Base-by-base conservation (phyloP, 495 filamentous ascomycete species). In the Daldinia childiae region DNA sequence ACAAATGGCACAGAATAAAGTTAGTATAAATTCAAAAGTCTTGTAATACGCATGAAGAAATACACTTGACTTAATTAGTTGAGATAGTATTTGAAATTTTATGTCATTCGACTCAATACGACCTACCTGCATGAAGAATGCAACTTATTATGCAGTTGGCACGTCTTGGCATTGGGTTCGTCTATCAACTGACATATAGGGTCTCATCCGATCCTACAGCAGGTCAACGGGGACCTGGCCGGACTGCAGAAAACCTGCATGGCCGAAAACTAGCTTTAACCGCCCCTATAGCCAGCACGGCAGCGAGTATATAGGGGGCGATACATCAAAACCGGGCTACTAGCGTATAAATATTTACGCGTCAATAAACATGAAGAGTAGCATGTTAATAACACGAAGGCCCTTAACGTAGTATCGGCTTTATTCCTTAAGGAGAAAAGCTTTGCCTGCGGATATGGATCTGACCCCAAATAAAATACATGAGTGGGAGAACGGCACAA, bases 181-280 rank as follows among this genome's bases (percentile, higher is more conserved):
- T 45, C 41, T 45, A 24, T 45, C 41, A 21, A 45, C n/a, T 21
- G n/a, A 21, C 43, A 48, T 12, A 48, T 48, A 24, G 19, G 43
- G 43, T 48, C 43, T 12, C 43, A 48, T 48, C 43, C 43, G 19
- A 48, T 48, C 17, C 43, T 24, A 48, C 43, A 24, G 43, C 12
- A 48, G 19, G 43, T 52, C 39, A n/a, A 56, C 30, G 27, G 38
- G 57, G 57, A 19, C 11, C 48, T 4, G 9, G n/a, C 45, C 43
- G 50, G 38, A 14, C 17, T 21, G 41, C 6, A 58, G 50, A 54
- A 38, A 54, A 12, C 27, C 14, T 39, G 45, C 30, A 57, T 50
- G 17, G 36, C 45, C 50, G 38, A 56, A 58, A 58, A 6, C 39
- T 26, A 30, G 54, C 19, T 72, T 72, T 72, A 72, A 15, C 69